Conservation (phyloP, 495 filamentous ascomycete genomes). For the Penicillium taxi region DNA sequence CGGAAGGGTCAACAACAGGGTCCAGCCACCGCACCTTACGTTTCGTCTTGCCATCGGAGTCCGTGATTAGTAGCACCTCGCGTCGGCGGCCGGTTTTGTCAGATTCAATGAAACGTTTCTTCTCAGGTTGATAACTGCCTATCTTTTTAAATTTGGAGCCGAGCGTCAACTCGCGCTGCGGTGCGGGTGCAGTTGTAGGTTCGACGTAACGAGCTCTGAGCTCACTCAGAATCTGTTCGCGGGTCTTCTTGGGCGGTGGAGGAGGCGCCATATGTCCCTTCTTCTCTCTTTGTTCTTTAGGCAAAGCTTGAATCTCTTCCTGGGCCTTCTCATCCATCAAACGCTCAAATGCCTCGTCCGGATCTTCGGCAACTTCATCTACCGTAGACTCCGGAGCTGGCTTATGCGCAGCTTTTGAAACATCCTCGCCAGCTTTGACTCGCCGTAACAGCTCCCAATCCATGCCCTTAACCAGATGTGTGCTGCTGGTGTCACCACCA, state of each 20-base stretch:
- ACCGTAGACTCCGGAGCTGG: constrained; percentile 4
- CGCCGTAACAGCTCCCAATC: constrained; percentile 75
- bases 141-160: constrained; percentile 80
- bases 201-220: constrained; percentile 63
- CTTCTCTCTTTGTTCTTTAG: constrained; percentile 49
- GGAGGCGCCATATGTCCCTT: constrained; percentile 75
- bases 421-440: constrained; percentile 65
- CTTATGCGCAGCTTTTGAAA: constrained; percentile 27
- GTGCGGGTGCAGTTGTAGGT: constrained; percentile 49
- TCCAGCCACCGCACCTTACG: constrained; percentile 59
- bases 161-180: constrained; percentile 45
- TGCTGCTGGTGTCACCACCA: constrained; percentile 70
- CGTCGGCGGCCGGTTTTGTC: constrained; percentile 59
- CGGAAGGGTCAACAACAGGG: constrained; percentile 35
- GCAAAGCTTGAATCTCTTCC: constrained; percentile 37
- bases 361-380: constrained; percentile 27
- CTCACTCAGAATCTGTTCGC: constrained; percentile 77
- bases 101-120: constrained; percentile 64
- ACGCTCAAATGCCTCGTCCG: constrained; percentile 73
- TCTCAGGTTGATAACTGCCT: constrained; percentile 47
- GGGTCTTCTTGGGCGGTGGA: constrained; percentile 56
- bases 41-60: constrained; percentile 81
- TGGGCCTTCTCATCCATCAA: constrained; percentile 56
- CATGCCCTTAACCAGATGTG: constrained; percentile 84
- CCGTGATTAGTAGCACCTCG: constrained; percentile 77